phyloP scores from a whole-genome alignment of 2,329 filamentous ascomycete genomes.

The Trichoderma polysporum region DNA sequence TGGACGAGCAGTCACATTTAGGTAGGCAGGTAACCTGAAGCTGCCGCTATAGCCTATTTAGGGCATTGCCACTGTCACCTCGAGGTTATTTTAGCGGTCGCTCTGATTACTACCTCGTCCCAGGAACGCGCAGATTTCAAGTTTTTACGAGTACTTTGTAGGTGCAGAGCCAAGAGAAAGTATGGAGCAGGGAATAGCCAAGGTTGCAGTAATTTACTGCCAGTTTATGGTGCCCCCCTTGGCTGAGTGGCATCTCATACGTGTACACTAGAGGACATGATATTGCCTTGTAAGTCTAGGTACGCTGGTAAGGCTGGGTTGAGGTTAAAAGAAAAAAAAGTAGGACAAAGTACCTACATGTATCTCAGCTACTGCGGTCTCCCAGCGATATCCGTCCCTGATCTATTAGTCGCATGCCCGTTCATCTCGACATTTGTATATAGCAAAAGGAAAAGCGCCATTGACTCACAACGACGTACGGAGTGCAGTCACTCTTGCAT shows the following conservation, averaged over 20 bases:
- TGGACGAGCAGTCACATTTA: conserved; percentile 1
- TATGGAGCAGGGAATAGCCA: not conserved
- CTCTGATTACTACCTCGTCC: not conserved
- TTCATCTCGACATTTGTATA: not conserved
- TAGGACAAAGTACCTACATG: not conserved
- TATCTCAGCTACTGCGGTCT: not conserved
- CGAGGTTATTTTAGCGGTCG: not conserved
- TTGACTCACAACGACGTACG: conserved; percentile 17
- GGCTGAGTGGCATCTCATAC: not conserved
- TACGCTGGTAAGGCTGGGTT: not conserved
- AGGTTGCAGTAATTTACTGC: not conserved
- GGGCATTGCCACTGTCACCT: not conserved
- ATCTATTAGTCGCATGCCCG: not conserved
- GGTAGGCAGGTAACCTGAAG: conserved; percentile 6
- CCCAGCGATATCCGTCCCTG: not conserved
- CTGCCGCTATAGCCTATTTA: conserved; percentile 5
- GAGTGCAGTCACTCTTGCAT: not conserved
- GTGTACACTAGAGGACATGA: too few species aligned
- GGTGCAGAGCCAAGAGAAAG: conserved; percentile 5
- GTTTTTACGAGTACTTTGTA: not conserved
- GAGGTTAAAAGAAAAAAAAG: not conserved
- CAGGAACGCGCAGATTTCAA: not conserved
- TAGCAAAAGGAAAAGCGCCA: not conserved
- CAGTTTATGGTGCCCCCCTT: not conserved
- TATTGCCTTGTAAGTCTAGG: not conserved